phyloP scores from a whole-genome alignment of 306 rosid genomes.

The Carpinus viminea region DNA sequence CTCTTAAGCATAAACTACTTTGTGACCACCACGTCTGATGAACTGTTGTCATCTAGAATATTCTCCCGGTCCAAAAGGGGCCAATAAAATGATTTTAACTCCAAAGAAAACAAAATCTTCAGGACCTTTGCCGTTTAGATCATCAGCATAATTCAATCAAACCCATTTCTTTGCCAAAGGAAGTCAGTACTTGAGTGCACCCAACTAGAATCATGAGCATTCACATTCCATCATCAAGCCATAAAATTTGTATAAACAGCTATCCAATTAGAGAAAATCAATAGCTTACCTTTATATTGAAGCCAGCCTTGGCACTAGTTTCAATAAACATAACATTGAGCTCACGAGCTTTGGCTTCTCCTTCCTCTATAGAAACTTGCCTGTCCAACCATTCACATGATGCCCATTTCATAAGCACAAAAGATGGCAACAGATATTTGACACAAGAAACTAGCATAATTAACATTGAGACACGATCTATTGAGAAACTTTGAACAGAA shows the following conservation, averaged over 20 bases:
- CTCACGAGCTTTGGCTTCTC: constrained; percentile 76
- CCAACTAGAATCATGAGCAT: not conserved
- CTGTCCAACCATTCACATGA: constrained; percentile 36
- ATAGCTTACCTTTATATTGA: constrained; percentile 71
- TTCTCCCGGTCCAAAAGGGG: not conserved
- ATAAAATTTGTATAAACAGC: constrained; percentile 8
- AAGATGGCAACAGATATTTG: constrained; percentile 4
- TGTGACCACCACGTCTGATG: not conserved
- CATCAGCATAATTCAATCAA: not conserved
- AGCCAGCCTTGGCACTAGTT: constrained; percentile 93
- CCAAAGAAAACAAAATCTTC: not conserved
- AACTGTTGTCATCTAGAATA: not conserved
- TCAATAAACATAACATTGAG: constrained; percentile 84
- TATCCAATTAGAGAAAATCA: not conserved
- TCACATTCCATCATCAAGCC: not conserved
- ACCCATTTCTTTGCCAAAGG: not conserved
- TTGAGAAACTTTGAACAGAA: not conserved
- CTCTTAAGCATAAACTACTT: not conserved
- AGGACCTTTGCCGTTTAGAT: not conserved
- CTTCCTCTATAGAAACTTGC: constrained; percentile 93
- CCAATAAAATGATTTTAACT: not conserved
- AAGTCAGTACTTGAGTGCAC: not conserved
- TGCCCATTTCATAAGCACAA: constrained; percentile 18
- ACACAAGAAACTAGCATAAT: constrained; percentile 13
- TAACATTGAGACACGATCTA: not conserved